phyloP scores from a whole-genome alignment of 2,329 filamentous ascomycete genomes.

The Penicillium frequentans region DNA sequence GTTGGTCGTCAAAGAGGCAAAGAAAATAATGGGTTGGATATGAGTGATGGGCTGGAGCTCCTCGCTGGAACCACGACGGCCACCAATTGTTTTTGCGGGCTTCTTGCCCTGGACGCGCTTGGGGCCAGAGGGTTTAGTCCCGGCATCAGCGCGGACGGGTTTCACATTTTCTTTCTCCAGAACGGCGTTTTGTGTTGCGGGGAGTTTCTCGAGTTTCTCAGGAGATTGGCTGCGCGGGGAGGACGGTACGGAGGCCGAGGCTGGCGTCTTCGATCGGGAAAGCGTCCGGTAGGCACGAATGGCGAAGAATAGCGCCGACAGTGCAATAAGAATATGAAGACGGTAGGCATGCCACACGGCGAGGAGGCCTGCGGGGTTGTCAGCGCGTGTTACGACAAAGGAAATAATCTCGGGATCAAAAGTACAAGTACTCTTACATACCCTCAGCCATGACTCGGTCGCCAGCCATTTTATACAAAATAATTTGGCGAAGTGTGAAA shows the following conservation, averaged over 20 bases:
- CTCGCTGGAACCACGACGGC: slow-evolving; percentile 19
- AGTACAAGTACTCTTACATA: not conserved
- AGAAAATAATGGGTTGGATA: slow-evolving; percentile 76
- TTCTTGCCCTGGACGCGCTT: slow-evolving; percentile 37
- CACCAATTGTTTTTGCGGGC: slow-evolving; percentile 28
- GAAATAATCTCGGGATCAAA: not conserved
- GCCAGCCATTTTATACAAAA: not conserved
- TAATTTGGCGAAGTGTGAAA: not conserved
- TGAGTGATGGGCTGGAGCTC: slow-evolving; percentile 21
- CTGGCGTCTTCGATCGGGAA: slow-evolving; percentile 27
- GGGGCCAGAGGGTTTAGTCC: slow-evolving; percentile 27
- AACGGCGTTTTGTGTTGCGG: not conserved
- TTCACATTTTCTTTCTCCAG: not conserved
- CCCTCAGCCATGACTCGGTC: not conserved
- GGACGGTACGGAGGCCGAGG: slow-evolving; percentile 31
- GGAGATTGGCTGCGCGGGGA: slow-evolving; percentile 32
- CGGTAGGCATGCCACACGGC: slow-evolving; percentile 51
- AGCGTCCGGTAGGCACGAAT: slow-evolving; percentile 24
- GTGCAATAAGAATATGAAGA: slow-evolving; percentile 44
- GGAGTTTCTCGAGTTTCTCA: slow-evolving; percentile 18
- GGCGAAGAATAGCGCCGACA: slow-evolving; percentile 38
- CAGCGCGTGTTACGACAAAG: not conserved
- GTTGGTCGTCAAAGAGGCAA: slow-evolving; percentile 80
- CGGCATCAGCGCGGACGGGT: not conserved
- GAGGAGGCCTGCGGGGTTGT: slow-evolving; percentile 33